Percentiles rank a stretch among this genome's conserved stretches.
Evolutionary conservation across 352 stramenopile species (phyloP).

Genomic region (Elongisporangium senticosum): DNA sequence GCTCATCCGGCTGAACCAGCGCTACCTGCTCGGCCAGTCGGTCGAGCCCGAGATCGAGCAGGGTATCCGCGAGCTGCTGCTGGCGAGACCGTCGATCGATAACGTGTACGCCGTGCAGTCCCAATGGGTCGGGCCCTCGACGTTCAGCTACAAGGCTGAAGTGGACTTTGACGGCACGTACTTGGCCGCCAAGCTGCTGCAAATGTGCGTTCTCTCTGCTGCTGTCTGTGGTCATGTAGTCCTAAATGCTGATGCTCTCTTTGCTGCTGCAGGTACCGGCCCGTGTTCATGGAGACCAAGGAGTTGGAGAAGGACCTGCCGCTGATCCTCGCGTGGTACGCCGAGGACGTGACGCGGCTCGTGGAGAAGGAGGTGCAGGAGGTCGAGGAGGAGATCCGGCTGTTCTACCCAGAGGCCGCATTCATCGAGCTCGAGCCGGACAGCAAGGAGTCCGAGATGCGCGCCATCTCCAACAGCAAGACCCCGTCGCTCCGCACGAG

Average conservation of each 20-base stretch:
- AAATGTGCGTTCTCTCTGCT: constrained; percentile 42
- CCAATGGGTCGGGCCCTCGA: constrained; percentile 97
- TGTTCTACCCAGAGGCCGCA: constrained; percentile 90
- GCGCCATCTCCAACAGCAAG: constrained; percentile 74
- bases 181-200: constrained; percentile 91
- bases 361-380: constrained; percentile 95
- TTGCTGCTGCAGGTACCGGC: constrained; percentile 83
- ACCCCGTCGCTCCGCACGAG: constrained; percentile 76
- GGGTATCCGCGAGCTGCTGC: constrained; percentile 68
- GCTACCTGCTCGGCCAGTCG: constrained; percentile 95
- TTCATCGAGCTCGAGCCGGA: constrained; percentile 98
- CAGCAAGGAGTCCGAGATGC: constrained; percentile 87
- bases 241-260: constrained; percentile 5
- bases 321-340: constrained; percentile 92
- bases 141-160: constrained; percentile 98
- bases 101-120: constrained; percentile 94
- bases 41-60: constrained; percentile 92
- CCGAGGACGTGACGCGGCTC: constrained; percentile 94
- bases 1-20: constrained; percentile 93
- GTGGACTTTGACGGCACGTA: constrained; percentile 99
- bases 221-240: not conserved
- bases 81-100: constrained; percentile 90
- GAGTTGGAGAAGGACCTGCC: constrained; percentile 90
- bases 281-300: constrained; percentile 89
- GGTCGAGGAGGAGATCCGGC: constrained; percentile 92